A percentile compares a stretch with the other conserved stretches of the same genome.
These are phyloP conservation scores for Apiotrichum gamsii DNA, from an alignment of 1,284 basidiomycete genomes.

Conservation along the genomic window DNA sequence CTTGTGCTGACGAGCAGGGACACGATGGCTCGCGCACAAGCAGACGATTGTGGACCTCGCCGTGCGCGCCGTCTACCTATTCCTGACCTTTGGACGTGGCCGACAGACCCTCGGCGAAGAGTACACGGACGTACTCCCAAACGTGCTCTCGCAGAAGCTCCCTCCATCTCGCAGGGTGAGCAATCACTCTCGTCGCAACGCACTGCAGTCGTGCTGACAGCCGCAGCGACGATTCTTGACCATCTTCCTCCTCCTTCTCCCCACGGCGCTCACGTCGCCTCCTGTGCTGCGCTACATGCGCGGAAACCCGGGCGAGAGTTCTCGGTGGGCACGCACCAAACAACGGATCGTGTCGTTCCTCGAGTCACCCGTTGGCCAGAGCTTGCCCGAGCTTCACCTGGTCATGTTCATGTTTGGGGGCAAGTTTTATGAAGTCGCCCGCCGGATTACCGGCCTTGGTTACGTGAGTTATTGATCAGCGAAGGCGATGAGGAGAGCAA, in stretches of 20 bases:
- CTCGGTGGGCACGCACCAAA: slow-evolving; percentile 8
- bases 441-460: slow-evolving; percentile 63
- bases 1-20: slow-evolving; percentile 54
- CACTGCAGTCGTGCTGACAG: too few species aligned
- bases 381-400: slow-evolving; percentile 62
- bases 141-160: slow-evolving; percentile 46
- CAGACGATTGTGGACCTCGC: slow-evolving; percentile 70
- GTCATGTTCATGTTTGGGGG: slow-evolving; percentile 75
- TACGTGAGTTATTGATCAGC: slow-evolving; percentile 62
- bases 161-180: slow-evolving; percentile 25
- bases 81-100: slow-evolving; percentile 70
- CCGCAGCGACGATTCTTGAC: slow-evolving; percentile 56
- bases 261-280: slow-evolving; percentile 52
- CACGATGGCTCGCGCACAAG: slow-evolving; percentile 72
- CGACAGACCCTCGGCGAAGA: slow-evolving; percentile 82
- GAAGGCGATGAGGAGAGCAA: too few species aligned
- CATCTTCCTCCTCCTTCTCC: slow-evolving; percentile 57
- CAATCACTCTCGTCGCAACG: too few species aligned
- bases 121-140: slow-evolving; percentile 79
- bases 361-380: slow-evolving; percentile 33
- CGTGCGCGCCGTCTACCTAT: slow-evolving; percentile 66
- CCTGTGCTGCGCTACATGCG: slow-evolving; percentile 49
- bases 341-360: slow-evolving; percentile 21
- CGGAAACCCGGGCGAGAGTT: slow-evolving; percentile 5
- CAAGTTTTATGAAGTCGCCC: slow-evolving; percentile 67